A percentile compares a stretch with the other conserved stretches of the same genome.
These are phyloP conservation scores for Mycotypha africana DNA, from an alignment of 371 early-diverging fungal species.

Conservation along the genomic window DNA sequence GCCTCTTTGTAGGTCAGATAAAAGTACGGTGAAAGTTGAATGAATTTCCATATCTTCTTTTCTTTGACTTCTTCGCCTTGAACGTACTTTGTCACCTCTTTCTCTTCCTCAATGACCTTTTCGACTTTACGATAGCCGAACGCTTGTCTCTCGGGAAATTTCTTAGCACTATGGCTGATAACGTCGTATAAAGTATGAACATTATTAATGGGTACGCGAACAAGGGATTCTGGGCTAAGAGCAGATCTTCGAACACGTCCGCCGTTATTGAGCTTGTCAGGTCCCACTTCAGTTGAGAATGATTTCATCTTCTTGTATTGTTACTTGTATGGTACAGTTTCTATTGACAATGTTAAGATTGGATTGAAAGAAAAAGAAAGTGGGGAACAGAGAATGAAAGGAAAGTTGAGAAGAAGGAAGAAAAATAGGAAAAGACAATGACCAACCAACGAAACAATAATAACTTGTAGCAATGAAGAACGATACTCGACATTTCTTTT, in stretches of 20 bases:
- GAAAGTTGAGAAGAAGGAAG: constrained; percentile 7
- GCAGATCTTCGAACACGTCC: constrained; percentile 48
- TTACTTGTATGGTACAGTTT: no score
- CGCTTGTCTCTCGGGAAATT: constrained; percentile 42
- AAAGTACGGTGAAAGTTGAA: constrained; percentile 61
- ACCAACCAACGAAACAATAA: background rate
- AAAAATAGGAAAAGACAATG: background rate
- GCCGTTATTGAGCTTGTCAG: constrained; percentile 42
- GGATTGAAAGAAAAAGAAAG: background rate
- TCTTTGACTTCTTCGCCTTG: constrained; percentile 62
- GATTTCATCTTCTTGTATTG: constrained; percentile 21
- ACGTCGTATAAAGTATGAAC: constrained; percentile 69
- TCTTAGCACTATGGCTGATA: constrained; percentile 40
- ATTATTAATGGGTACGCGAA: constrained; percentile 39
- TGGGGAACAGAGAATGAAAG: no score
- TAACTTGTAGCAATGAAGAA: no score
- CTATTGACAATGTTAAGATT: background rate
- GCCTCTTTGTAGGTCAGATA: constrained; percentile 68
- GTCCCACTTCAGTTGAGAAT: constrained; percentile 41
- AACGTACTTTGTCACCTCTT: constrained; percentile 65
- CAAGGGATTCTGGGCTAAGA: constrained; percentile 44
- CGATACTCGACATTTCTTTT: no score
- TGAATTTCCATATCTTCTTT: constrained; percentile 76
- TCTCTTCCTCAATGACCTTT: constrained; percentile 66
- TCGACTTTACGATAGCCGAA: constrained; percentile 68